Evolutionary conservation across 148 eudicot species (phyloP).

Genomic region (Rhododendron vialii): DNA sequence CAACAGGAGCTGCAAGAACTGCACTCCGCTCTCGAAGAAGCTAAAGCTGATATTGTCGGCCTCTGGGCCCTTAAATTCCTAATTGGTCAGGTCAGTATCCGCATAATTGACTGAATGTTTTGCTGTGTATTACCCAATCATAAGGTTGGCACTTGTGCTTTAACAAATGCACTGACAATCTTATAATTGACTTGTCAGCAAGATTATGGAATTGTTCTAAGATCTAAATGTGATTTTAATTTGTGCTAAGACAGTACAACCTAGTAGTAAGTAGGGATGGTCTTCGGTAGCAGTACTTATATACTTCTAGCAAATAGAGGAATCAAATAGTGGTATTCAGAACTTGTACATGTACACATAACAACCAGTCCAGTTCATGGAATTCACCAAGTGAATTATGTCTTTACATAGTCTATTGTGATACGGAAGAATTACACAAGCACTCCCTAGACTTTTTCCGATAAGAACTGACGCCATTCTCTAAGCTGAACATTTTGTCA

Average conservation of each 20-base stretch:
- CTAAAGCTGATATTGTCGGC: slow-evolving; percentile 98
- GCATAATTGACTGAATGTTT: neutral
- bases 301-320: neutral
- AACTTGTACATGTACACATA: neutral
- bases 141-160: neutral
- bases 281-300: neutral
- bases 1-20: slow-evolving; percentile 91
- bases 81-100: slow-evolving; percentile 51
- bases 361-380: neutral
- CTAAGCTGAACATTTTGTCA: neutral
- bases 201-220: neutral
- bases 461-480: neutral
- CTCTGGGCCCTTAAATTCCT: slow-evolving; percentile 93
- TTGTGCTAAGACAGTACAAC: neutral
- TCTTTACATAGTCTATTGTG: neutral
- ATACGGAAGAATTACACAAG: neutral
- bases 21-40: slow-evolving; percentile 94
- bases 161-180: neutral
- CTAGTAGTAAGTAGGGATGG: neutral
- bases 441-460: too few relatives aligned
- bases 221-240: neutral
- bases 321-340: neutral
- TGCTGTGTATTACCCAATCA: neutral
- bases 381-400: neutral
- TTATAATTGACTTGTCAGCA: neutral